These are phyloP conservation scores for Vitellaria paradoxa DNA, from an alignment of 179 eudicot species.

Conservation along the genomic window DNA sequence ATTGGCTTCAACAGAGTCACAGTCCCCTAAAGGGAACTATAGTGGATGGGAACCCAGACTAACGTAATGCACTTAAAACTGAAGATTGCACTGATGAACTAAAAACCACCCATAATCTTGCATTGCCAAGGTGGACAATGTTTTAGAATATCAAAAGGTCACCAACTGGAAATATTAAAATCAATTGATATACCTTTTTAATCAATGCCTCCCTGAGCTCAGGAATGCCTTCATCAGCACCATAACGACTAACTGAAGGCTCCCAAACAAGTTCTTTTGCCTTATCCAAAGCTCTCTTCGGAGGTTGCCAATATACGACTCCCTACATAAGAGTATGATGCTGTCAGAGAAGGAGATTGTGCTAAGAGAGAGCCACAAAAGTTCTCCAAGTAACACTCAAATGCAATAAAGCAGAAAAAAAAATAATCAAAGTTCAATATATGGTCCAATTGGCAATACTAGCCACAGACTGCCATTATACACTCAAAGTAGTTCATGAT, in stretches of 20 bases:
- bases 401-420: neutral
- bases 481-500: neutral
- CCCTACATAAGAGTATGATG: constrained; percentile 45
- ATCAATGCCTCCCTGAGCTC: constrained; percentile 81
- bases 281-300: constrained; percentile 65
- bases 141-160: neutral
- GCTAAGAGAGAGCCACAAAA: neutral
- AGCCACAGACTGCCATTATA: neutral
- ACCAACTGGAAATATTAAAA: neutral
- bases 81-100: no score
- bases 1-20: neutral
- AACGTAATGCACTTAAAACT: no score
- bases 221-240: constrained; percentile 95
- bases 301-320: constrained; percentile 97
- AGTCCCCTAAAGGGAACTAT: neutral
- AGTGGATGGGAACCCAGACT: neutral
- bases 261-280: constrained; percentile 76
- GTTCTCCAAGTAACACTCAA: neutral
- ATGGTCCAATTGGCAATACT: neutral
- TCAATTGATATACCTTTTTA: constrained; percentile 48
- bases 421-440: neutral
- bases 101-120: neutral
- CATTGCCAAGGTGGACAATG: no score
- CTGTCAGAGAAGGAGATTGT: constrained; percentile 13
- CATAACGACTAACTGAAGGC: constrained; percentile 86